Conservation (phyloP, 345 rosid species). For the Geranium rotundifolium region DNA sequence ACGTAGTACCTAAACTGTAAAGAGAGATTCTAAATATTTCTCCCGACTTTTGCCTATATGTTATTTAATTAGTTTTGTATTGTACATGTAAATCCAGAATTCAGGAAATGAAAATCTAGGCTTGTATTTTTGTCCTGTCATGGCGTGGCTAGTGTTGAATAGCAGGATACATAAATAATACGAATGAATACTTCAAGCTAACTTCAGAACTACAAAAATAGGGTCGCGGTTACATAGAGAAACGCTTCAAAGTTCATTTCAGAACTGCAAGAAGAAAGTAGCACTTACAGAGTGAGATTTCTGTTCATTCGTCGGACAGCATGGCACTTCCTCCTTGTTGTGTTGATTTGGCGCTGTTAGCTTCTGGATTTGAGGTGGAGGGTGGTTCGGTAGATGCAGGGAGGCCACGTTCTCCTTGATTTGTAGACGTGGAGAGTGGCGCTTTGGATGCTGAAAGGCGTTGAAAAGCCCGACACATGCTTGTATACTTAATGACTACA, state of each 20-base stretch:
- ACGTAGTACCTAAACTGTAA: background rate
- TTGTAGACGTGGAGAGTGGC: slow-evolving; percentile 1
- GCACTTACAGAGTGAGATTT: background rate
- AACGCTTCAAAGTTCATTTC: no score
- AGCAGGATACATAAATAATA: no score
- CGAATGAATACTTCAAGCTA: no score
- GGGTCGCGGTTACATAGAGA: background rate
- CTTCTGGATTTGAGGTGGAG: background rate
- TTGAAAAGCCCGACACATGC: slow-evolving; percentile 23
- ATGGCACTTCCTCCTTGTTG: slow-evolving; percentile 3
- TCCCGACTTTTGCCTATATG: background rate
- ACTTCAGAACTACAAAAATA: no score
- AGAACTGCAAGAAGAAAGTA: background rate
- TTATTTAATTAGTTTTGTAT: background rate
- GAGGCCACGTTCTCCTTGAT: slow-evolving; percentile 5
- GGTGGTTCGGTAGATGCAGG: slow-evolving; percentile 11
- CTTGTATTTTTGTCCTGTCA: no score
- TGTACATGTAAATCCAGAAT: background rate
- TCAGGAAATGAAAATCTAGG: no score
- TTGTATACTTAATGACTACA: slow-evolving; percentile 34
- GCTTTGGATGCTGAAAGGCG: slow-evolving; percentile 14
- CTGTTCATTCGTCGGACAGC: background rate
- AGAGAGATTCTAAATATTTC: background rate
- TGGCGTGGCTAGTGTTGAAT: no score
- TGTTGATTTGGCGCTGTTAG: background rate